A percentile compares a stretch with the other conserved stretches of the same genome.
Conservation (phyloP, 768 basidiomycete genomes). For the Calocera cornea region DNA sequence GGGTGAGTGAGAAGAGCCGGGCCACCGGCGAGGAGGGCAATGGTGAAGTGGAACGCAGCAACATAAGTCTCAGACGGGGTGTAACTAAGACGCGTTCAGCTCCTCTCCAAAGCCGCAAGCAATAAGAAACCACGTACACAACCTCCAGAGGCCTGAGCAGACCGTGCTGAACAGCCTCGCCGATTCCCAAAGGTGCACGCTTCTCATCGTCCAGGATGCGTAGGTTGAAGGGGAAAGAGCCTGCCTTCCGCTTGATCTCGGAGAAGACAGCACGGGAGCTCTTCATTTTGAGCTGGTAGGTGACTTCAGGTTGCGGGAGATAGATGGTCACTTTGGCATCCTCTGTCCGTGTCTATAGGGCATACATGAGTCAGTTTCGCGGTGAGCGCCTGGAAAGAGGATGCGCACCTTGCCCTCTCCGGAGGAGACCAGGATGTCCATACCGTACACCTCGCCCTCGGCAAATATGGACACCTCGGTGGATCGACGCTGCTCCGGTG, state of each 20-base stretch:
- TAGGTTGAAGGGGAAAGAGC: slow-evolving; percentile 95
- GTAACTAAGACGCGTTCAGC: slow-evolving; percentile 34
- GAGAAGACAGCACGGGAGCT: slow-evolving; percentile 92
- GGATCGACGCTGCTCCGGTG: slow-evolving; percentile 68
- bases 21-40: slow-evolving; percentile 81
- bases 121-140: slow-evolving; percentile 40
- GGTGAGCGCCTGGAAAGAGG: background rate
- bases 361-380: background rate
- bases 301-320: slow-evolving; percentile 72
- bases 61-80: slow-evolving; percentile 74
- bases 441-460: slow-evolving; percentile 89
- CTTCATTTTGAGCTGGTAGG: slow-evolving; percentile 96
- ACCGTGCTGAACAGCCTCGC: slow-evolving; percentile 90
- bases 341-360: slow-evolving; percentile 66
- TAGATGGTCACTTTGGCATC: slow-evolving; percentile 86
- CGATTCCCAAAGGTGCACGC: slow-evolving; percentile 83
- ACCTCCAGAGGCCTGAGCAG: slow-evolving; percentile 93
- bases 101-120: background rate
- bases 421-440: slow-evolving; percentile 80
- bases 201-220: slow-evolving; percentile 92
- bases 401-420: slow-evolving; percentile 72
- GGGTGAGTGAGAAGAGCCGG: slow-evolving; percentile 77
- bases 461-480: slow-evolving; percentile 75
- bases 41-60: slow-evolving; percentile 94
- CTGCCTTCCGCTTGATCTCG: slow-evolving; percentile 96